phyloP scores from a whole-genome alignment of 345 rosid species.

The Odontarrhena argentea region DNA sequence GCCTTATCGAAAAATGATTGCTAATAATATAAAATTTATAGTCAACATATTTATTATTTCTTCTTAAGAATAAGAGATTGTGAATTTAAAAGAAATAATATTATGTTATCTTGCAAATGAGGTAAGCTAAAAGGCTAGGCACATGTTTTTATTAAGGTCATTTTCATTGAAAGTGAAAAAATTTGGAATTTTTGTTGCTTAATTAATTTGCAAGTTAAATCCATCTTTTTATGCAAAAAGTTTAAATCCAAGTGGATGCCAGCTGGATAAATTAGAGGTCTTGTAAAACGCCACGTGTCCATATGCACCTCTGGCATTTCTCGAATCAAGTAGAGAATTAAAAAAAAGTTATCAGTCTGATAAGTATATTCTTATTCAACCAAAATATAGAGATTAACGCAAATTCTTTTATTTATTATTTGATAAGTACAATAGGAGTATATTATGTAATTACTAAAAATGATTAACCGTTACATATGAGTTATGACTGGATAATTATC shows the following conservation, averaged over 20 bases:
- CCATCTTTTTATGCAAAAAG: conserved; percentile 9
- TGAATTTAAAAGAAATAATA: not conserved
- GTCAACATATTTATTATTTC: not conserved
- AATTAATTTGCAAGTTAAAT: conserved; percentile 21
- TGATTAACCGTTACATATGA: not conserved
- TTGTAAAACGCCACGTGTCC: conserved; percentile 20
- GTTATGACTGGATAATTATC: not conserved
- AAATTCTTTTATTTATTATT: not conserved
- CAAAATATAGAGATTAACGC: conserved; percentile 30
- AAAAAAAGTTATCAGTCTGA: too few relatives aligned
- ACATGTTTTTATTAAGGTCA: conserved; percentile 15
- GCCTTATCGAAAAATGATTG: conserved; percentile 32
- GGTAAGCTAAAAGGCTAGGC: conserved; percentile 16
- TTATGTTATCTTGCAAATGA: conserved; percentile 9
- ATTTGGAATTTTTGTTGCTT: not conserved
- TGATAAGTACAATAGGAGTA: not conserved
- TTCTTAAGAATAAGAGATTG: not conserved
- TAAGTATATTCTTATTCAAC: conserved; percentile 7
- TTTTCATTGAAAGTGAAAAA: not conserved
- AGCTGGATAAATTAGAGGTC: conserved; percentile 17
- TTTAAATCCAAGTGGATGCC: not conserved
- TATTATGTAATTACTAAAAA: not conserved
- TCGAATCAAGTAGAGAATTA: not conserved
- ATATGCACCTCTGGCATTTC: conserved; percentile 14
- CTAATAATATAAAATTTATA: conserved; percentile 21